phyloP scores from a whole-genome alignment of 129 eudicot genomes.

The Tagetes erecta region DNA sequence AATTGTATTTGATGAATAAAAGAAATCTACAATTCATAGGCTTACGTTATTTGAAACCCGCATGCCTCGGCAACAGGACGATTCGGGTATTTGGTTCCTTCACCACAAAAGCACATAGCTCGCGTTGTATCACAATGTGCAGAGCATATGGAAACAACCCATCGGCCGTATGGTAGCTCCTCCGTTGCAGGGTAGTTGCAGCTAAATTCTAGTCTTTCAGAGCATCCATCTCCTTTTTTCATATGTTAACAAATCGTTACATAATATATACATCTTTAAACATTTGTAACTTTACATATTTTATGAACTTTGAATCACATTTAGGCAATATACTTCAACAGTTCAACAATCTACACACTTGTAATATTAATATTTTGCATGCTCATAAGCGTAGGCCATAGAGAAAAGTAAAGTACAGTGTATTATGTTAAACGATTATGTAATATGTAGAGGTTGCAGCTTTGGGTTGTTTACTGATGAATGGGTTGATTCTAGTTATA shows the following conservation, averaged over 20 bases:
- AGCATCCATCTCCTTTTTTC: constrained; percentile 75
- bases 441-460: not conserved
- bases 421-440: not conserved
- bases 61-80: constrained; percentile 96
- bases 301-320: not conserved
- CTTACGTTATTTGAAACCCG: constrained; percentile 80
- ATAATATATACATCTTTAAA: not conserved
- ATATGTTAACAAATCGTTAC: constrained; percentile 1
- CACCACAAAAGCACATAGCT: constrained; percentile 98
- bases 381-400: not conserved
- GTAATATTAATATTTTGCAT: not conserved
- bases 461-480: not conserved
- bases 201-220: constrained; percentile 56
- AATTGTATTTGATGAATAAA: not conserved
- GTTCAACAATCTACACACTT: not conserved
- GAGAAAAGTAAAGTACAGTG: not conserved
- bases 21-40: constrained; percentile 18
- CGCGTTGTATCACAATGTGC: constrained; percentile 91
- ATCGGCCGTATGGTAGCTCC: constrained; percentile 74
- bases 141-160: constrained; percentile 95
- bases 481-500: not conserved
- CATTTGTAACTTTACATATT: not conserved
- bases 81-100: constrained; percentile 87
- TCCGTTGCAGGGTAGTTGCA: constrained; percentile 74
- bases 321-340: not conserved